A percentile compares a stretch with the other conserved stretches of the same genome.
Evolutionary conservation across 2,329 filamentous ascomycete genomes (phyloP).

Genomic region (Tolypocladium paradoxum): DNA sequence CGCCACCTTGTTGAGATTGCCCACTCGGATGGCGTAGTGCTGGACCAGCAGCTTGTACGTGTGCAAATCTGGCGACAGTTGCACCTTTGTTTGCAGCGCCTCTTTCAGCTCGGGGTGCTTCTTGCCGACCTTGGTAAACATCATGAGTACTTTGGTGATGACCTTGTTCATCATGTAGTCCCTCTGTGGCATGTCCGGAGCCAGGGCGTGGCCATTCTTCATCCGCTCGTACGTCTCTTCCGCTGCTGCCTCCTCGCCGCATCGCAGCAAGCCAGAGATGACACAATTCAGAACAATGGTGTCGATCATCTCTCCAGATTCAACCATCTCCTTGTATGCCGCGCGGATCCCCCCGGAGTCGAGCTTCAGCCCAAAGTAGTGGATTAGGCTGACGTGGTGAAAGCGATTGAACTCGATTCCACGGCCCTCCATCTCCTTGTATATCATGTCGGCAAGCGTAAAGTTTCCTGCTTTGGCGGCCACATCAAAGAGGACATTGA

Average conservation of each 20-base stretch:
- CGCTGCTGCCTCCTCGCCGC: slow-evolving; percentile 66
- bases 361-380: slow-evolving; percentile 66
- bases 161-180: slow-evolving; percentile 36
- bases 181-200: slow-evolving; percentile 28
- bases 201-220: slow-evolving; percentile 48
- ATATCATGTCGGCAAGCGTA: slow-evolving; percentile 70
- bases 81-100: slow-evolving; percentile 48
- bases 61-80: slow-evolving; percentile 61
- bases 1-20: slow-evolving; percentile 61
- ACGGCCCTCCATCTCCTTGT: slow-evolving; percentile 67
- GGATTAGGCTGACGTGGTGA: slow-evolving; percentile 72
- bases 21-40: slow-evolving; percentile 57
- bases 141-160: slow-evolving; percentile 45
- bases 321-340: slow-evolving; percentile 75
- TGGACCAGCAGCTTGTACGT: slow-evolving; percentile 75
- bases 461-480: slow-evolving; percentile 81
- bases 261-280: slow-evolving; percentile 65
- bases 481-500: slow-evolving; percentile 86
- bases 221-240: slow-evolving; percentile 76
- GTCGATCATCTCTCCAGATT: slow-evolving; percentile 78
- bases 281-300: slow-evolving; percentile 79
- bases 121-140: slow-evolving; percentile 44
- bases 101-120: slow-evolving; percentile 43
- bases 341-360: slow-evolving; percentile 65
- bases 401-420: slow-evolving; percentile 62